Conservation (phyloP, 495 filamentous ascomycete genomes). For the Clohesyomyces aquaticus region DNA sequence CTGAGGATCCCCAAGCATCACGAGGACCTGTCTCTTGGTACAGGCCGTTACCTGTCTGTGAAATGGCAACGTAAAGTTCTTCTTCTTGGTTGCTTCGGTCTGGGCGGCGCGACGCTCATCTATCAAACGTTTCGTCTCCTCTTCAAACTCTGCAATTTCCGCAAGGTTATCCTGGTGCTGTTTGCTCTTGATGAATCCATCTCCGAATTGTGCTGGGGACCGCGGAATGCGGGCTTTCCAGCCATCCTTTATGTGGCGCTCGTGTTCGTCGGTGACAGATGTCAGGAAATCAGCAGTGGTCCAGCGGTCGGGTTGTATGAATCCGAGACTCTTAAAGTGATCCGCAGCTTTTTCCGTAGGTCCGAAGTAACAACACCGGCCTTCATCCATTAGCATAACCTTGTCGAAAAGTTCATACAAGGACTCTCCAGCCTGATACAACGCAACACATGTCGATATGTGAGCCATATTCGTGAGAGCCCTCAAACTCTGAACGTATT, state of each 20-base stretch:
- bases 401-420: conserved; percentile 74
- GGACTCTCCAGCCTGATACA: conserved; percentile 74
- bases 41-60: conserved; percentile 68
- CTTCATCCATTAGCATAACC: conserved; percentile 69
- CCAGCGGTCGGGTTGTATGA: conserved; percentile 62
- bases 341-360: conserved; percentile 58
- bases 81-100: conserved; percentile 57
- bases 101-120: conserved; percentile 55
- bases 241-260: conserved; percentile 60
- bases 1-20: conserved; percentile 65
- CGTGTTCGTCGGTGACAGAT: conserved; percentile 65
- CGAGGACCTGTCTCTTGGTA: conserved; percentile 66
- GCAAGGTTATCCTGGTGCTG: conserved; percentile 40
- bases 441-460: conserved; percentile 63
- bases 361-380: conserved; percentile 68
- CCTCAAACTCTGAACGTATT: conserved; percentile 66
- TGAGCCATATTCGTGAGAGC: conserved; percentile 65
- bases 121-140: conserved; percentile 52
- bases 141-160: conserved; percentile 56
- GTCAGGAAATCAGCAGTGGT: conserved; percentile 73
- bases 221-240: conserved; percentile 66
- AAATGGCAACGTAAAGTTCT: conserved; percentile 71
- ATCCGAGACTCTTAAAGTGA: conserved; percentile 69
- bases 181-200: conserved; percentile 56
- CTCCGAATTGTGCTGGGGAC: conserved; percentile 61